Conservation (phyloP, 768 basidiomycete genomes). For the Guyanaporus albipodus region DNA sequence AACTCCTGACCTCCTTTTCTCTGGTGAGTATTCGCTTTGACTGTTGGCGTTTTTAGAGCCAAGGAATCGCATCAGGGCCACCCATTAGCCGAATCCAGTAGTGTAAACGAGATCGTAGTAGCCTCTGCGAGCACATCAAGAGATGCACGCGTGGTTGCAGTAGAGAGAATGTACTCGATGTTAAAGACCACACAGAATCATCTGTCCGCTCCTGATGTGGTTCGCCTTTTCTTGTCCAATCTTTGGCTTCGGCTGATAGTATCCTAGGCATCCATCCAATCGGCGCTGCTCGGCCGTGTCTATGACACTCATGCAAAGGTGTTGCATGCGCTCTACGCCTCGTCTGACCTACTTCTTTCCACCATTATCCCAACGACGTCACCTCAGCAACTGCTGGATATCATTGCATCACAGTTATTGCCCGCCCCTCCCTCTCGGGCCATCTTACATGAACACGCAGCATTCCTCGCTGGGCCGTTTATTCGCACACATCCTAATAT, state of each 20-base stretch:
- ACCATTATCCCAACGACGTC: conserved; percentile 16
- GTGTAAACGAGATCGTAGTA: conserved; percentile 43
- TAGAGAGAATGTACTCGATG: conserved; percentile 50
- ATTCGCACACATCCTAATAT: conserved; percentile 25
- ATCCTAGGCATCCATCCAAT: conserved; percentile 50
- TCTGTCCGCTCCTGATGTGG: conserved; percentile 37
- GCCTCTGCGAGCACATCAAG: conserved; percentile 61
- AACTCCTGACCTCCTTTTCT: conserved; percentile 56
- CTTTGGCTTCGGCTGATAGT: conserved; percentile 3
- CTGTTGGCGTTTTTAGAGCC: background rate
- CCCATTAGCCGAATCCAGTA: conserved; percentile 21
- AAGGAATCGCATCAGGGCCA: conserved; percentile 17
- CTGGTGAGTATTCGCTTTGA: conserved; percentile 35
- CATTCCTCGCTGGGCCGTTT: conserved; percentile 53
- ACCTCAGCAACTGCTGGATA: conserved; percentile 23
- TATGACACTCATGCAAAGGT: conserved; percentile 62
- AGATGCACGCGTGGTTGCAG: conserved; percentile 54
- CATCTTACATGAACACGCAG: conserved; percentile 51
- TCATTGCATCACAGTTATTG: conserved; percentile 22
- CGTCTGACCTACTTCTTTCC: conserved; percentile 44
- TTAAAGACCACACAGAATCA: conserved; percentile 20
- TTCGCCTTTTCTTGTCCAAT: background rate
- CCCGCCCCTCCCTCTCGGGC: conserved; percentile 46
- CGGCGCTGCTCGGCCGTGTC: conserved; percentile 64
- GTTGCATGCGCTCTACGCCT: conserved; percentile 62